Conservation (phyloP, 2,329 filamentous ascomycete species). For the Colletotrichum ledebouriae region DNA sequence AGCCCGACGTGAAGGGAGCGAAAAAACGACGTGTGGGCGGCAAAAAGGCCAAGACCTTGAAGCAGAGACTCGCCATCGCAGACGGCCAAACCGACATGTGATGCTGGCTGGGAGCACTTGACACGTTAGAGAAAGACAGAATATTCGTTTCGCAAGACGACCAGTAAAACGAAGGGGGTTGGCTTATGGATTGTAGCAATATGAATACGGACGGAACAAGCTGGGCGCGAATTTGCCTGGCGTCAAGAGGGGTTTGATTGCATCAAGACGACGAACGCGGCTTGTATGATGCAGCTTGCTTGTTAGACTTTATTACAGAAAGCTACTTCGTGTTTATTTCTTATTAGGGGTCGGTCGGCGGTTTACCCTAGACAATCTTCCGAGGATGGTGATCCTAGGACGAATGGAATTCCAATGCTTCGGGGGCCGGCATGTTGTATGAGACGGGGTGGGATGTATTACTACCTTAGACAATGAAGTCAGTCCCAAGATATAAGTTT, state of each 20-base stretch:
- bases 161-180: conserved; percentile 10
- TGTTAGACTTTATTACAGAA: conserved; percentile 39
- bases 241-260: conserved; percentile 23
- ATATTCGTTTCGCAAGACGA: conserved; percentile 1
- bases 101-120: conserved; percentile 7
- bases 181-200: conserved; percentile 37
- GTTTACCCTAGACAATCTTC: conserved; percentile 22
- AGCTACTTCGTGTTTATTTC: conserved; percentile 29
- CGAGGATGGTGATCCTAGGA: neutral
- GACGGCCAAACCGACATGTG: conserved; percentile 64
- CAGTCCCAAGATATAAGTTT: conserved; percentile 1
- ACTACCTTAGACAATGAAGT: conserved; percentile 29
- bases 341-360: neutral
- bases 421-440: conserved; percentile 11
- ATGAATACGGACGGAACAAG: conserved; percentile 29
- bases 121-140: conserved; percentile 14
- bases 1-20: conserved; percentile 60
- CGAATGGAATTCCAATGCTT: neutral
- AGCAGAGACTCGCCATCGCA: conserved; percentile 76
- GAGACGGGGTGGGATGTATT: conserved; percentile 27
- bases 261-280: conserved; percentile 35
- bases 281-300: neutral
- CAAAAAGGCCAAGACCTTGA: conserved; percentile 77
- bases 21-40: conserved; percentile 66
- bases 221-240: conserved; percentile 32